Evolutionary conservation across 176 grass and related monocot genomes (phyloP).

Genomic region (Puya raimondii): DNA sequence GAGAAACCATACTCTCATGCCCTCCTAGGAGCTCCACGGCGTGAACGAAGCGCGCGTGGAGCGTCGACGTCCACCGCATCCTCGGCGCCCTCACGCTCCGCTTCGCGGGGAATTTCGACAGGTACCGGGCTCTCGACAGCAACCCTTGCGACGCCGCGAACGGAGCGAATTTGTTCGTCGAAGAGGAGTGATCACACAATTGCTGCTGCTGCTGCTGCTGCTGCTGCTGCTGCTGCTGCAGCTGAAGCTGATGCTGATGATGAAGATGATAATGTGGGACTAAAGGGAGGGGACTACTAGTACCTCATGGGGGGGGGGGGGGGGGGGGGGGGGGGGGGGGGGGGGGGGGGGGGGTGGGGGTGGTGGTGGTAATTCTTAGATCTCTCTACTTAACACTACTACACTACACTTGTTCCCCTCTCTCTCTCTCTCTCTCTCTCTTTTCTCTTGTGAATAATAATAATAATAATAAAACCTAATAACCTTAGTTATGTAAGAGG

Average conservation of each 20-base stretch:
- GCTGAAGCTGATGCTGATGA: not conserved
- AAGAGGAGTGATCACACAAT: not conserved
- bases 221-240: not conserved
- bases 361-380: not conserved
- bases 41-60: conserved; percentile 33
- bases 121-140: not conserved
- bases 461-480: too few relatives aligned
- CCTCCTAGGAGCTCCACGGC: conserved; percentile 34
- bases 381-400: not conserved
- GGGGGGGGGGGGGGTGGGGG: not conserved
- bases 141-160: not conserved
- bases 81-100: conserved; percentile 27
- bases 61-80: conserved; percentile 40
- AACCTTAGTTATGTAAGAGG: too few relatives aligned
- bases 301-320: not conserved
- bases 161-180: not conserved
- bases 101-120: conserved; percentile 22
- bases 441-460: too few relatives aligned
- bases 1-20: conserved; percentile 31
- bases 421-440: not conserved
- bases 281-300: not conserved
- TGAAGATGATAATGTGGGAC: not conserved
- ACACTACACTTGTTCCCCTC: not conserved
- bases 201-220: conserved; percentile 7
- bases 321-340: not conserved